Evolutionary conservation across 208 protist genomes (phyloP).

Genomic region (Crithidia sp.): DNA sequence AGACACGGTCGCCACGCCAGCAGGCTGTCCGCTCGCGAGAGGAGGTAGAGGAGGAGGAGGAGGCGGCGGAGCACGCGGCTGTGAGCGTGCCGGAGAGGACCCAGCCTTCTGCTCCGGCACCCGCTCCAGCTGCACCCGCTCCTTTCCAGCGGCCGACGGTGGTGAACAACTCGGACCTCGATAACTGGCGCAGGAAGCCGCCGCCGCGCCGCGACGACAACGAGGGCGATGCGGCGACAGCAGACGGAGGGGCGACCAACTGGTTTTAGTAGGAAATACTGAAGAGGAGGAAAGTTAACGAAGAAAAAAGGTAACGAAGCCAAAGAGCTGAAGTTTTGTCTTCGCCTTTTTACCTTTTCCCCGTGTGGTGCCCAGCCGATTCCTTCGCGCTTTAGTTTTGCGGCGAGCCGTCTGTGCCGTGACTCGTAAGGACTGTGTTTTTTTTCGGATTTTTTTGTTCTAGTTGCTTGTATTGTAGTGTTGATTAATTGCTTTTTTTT

Average conservation of each 20-base stretch:
- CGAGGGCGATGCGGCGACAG: background rate
- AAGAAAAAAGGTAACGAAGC: background rate
- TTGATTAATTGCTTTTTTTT: background rate
- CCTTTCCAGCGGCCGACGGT: background rate
- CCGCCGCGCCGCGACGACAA: slow-evolving; percentile 8
- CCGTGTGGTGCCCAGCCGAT: too few species aligned
- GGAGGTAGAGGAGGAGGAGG: slow-evolving; percentile 13
- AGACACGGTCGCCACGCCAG: slow-evolving; percentile 2
- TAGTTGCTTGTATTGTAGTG: too few species aligned
- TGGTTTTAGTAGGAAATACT: slow-evolving; percentile 4
- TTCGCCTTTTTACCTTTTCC: too few species aligned
- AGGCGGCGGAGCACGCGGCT: background rate
- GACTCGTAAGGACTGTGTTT: too few species aligned
- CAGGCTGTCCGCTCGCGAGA: background rate
- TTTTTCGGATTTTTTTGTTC: too few species aligned
- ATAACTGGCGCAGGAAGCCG: slow-evolving; percentile 19
- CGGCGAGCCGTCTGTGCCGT: too few species aligned
- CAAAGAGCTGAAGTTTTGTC: background rate
- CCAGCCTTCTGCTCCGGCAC: background rate
- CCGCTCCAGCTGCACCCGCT: background rate
- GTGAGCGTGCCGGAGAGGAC: background rate
- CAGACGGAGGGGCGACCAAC: background rate
- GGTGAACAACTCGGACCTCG: slow-evolving; percentile 11
- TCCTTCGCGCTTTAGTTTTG: too few species aligned
- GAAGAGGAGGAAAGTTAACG: background rate